These are phyloP conservation scores for Picea abies DNA, from an alignment of 83 land plant species.

Conservation along the genomic window DNA sequence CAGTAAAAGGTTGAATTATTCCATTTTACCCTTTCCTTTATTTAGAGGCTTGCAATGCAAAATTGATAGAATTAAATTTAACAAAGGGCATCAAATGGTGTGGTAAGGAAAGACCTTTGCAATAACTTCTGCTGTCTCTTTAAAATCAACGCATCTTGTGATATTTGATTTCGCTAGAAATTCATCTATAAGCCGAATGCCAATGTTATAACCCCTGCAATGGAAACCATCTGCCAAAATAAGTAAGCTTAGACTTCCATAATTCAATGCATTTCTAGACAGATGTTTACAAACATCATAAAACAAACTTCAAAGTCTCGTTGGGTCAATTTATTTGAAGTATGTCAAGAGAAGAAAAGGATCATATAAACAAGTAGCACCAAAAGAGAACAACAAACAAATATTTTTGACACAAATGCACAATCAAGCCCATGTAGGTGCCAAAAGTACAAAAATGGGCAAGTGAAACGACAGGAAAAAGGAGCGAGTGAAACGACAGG, in stretches of 20 bases:
- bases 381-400: slow-evolving; percentile 1
- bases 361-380: neutral
- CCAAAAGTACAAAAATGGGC: neutral
- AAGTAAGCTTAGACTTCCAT: neutral
- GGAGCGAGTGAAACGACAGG: too few species aligned
- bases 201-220: slow-evolving; percentile 96
- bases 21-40: neutral
- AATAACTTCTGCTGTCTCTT: slow-evolving; percentile 94
- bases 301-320: neutral
- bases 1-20: neutral
- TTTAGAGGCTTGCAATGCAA: neutral
- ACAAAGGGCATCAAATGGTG: neutral
- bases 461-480: neutral
- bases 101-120: slow-evolving; percentile 67
- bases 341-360: neutral
- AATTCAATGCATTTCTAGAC: neutral
- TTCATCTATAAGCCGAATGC: slow-evolving; percentile 89
- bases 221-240: slow-evolving; percentile 8
- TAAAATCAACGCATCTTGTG: slow-evolving; percentile 83
- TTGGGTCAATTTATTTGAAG: neutral
- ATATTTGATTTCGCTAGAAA: slow-evolving; percentile 92
- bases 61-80: neutral
- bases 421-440: neutral
- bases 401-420: neutral
- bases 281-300: neutral